Evolutionary conservation across 257 asterid genomes (phyloP).

Genomic region (Scutellaria galericulata): DNA sequence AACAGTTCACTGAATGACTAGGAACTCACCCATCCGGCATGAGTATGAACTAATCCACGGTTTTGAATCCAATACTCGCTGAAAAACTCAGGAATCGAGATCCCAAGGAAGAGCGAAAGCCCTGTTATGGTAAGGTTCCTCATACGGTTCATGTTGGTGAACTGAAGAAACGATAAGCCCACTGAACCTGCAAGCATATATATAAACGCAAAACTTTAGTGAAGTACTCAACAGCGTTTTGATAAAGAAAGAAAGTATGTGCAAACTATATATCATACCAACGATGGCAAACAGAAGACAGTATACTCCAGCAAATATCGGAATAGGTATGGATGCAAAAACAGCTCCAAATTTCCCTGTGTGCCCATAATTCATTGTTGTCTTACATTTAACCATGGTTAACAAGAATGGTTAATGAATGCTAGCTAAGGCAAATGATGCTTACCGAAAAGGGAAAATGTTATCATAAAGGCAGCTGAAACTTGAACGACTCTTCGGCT

Average conservation of each 20-base stretch:
- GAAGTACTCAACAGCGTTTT: not conserved
- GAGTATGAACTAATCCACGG: conserved; percentile 73
- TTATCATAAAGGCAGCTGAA: conserved; percentile 90
- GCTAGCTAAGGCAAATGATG: not conserved
- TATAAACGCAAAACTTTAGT: not conserved
- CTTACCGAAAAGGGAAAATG: conserved; percentile 79
- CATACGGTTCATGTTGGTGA: conserved; percentile 96
- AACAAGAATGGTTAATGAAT: no score
- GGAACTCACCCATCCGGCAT: conserved; percentile 88
- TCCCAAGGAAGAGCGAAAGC: conserved; percentile 86
- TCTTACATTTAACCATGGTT: not conserved
- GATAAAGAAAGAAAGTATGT: not conserved
- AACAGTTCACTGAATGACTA: no score
- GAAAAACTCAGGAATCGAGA: conserved; percentile 86
- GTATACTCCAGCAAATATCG: conserved; percentile 83
- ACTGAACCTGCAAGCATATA: conserved; percentile 70
- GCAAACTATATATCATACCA: conserved; percentile 53
- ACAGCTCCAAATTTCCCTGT: conserved; percentile 98
- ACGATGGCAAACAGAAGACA: conserved; percentile 93
- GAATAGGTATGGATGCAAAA: conserved; percentile 89
- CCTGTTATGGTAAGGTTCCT: conserved; percentile 86
- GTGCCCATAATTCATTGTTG: not conserved
- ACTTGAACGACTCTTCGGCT: conserved; percentile 94
- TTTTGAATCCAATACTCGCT: conserved; percentile 59
- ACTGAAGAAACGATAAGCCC: conserved; percentile 90